Base-by-base conservation (phyloP, 306 rosid genomes). In the Cyclanthera cordifolia region DNA sequence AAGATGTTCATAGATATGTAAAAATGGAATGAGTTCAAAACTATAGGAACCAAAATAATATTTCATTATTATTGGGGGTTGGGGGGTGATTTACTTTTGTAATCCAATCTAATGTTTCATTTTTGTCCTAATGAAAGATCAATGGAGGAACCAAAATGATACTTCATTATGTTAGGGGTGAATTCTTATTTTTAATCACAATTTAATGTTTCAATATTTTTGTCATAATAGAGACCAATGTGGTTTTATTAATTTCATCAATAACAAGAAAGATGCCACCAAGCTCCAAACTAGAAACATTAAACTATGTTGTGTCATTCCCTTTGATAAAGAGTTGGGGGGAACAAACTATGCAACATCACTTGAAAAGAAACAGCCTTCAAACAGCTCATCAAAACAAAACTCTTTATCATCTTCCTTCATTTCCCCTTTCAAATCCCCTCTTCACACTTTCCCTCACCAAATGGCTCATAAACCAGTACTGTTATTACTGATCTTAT, bases 241-340 rank as follows among this genome's bases (percentile, higher is more conserved):
- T 17, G 0, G 28, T 57, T 3, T 28, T 12, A n/a, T n/a, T n/a
- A 0, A 32, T 2, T 28, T 39, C 69, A 63, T 63, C 51, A 63
- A 63, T 63, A 20, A 63, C 69, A 41, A 63, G 69, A 11, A 61
- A 39, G 24, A 61, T 39, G 2, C 32, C 4, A 61, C 69, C 28
- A 39, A 39, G 39, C 69, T 61, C 69, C 69, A 61, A 61, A 37
- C 24, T 61, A 17, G 49, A 63, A 60, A 60, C 48, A n/a, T n/a
- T 32, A 32, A 60, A 34, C 47, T 34, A 60, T 60, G 61, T 6
- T 55, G 1, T 60, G 24, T 8, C 45, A 53, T 53, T 14, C 67
- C 27, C 27, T 16, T 9, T n/a, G 67, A 3, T 39, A 14, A 24
- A 34, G 15, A 19, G 3, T 2, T n/a, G 1, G 67, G 48, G 47